Base-by-base conservation (phyloP, 192 early-diverging fungal genomes). In the Backusella tuberculispora region DNA sequence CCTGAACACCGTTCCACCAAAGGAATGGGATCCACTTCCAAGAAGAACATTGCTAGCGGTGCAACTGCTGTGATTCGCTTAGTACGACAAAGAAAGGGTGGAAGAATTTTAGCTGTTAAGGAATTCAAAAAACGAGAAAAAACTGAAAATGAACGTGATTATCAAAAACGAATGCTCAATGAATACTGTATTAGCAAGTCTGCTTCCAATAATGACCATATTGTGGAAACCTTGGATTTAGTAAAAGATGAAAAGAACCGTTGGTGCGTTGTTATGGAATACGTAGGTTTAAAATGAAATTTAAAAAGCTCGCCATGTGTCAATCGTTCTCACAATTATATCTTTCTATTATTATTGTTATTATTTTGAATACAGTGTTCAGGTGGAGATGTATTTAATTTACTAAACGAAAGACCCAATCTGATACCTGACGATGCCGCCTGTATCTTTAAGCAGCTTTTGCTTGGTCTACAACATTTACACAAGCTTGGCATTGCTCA, bases 401-500 rank as follows among this genome's bases (percentile, higher is more conserved):
- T 90, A 14, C 96, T 99, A 41, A 89, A 91, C 72, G 85, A 88
- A 63, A 90, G 91, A 44, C 83, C 84, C 66, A 88, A 87, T 10
- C 38, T 80, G 13, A 19, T 71, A 26, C 92, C 94, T 76, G 87
- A 96, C 73, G 90, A 96, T 82, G 85, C 94, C 71, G 87, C 95
- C 80, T 98, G 97, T 85, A 94, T 93, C 84, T 97, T 98, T 85
- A 95, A 95, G 75, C 97, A 99, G 77, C 90, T 99, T 63, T 88
- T 96, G 63, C 74, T 88, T 24, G 98, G 97, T 48, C 91, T 99
- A 9, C 86, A 91, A 12, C 96, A 99, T 76, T 80, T 99, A 50
- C 98, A 99, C 80, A 88, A 88, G 5, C 90, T 96, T 86, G 98
- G 98, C 67, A 97, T 99, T n/a, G 95, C 96, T 66, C 98, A 99